These are phyloP conservation scores for Floccularia luteovirens DNA, from an alignment of 768 basidiomycete species.

Conservation along the genomic window DNA sequence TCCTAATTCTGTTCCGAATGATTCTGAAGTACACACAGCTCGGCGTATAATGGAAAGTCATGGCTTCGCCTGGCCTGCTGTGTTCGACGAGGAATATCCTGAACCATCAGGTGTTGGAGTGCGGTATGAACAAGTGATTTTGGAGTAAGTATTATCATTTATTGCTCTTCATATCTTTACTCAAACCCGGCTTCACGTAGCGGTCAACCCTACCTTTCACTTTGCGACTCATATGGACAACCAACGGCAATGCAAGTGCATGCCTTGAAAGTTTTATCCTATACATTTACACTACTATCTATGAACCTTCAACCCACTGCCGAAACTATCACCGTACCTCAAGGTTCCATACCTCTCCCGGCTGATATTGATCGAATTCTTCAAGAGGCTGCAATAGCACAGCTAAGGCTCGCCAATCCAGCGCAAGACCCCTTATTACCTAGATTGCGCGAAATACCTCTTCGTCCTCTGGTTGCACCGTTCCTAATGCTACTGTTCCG, in stretches of 20 bases:
- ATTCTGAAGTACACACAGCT: slow-evolving; percentile 17
- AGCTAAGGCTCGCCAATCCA: slow-evolving; percentile 29
- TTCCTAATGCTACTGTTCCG: slow-evolving; percentile 62
- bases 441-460: slow-evolving; percentile 49
- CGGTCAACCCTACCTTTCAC: slow-evolving; percentile 44
- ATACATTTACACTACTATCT: slow-evolving; percentile 44
- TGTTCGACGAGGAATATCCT: slow-evolving; percentile 41
- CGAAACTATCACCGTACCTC: slow-evolving; percentile 14
- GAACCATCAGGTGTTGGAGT: slow-evolving; percentile 27
- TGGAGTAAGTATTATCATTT: slow-evolving; percentile 27
- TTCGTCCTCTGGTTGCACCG: slow-evolving; percentile 64
- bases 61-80: slow-evolving; percentile 43
- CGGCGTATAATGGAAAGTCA: slow-evolving; percentile 25
- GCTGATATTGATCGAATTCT: slow-evolving; percentile 54
- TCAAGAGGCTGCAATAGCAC: slow-evolving; percentile 57
- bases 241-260: slow-evolving; percentile 58
- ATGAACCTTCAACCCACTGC: slow-evolving; percentile 17
- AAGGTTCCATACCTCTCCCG: slow-evolving; percentile 25
- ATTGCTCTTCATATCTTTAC: neutral
- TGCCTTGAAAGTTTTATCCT: slow-evolving; percentile 55
- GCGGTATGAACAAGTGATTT: slow-evolving; percentile 27
- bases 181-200: slow-evolving; percentile 21
- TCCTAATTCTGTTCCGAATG: neutral
- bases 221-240: slow-evolving; percentile 31
- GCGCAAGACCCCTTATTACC: slow-evolving; percentile 19